Evolutionary conservation across 2,329 filamentous ascomycete genomes (phyloP).

Genomic region (Clonostachys sp.): DNA sequence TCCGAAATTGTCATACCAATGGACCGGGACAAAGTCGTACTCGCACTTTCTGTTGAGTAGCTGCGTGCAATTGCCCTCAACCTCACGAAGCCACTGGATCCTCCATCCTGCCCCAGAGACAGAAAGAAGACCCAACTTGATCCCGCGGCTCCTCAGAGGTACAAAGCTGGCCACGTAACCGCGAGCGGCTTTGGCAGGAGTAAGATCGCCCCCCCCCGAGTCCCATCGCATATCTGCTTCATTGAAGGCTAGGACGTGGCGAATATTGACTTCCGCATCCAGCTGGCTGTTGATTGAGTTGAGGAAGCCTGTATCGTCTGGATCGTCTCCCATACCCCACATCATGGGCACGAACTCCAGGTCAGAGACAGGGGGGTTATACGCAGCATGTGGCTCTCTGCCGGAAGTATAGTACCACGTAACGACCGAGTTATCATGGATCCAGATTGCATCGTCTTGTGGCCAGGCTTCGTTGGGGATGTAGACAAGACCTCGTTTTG

Average conservation of each 20-base stretch:
- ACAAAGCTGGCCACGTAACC: constrained; percentile 63
- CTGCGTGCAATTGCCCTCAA: constrained; percentile 40
- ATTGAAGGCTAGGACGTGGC: constrained; percentile 64
- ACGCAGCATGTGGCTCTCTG: constrained; percentile 43
- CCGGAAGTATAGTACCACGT: constrained; percentile 79
- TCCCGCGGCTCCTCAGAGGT: constrained; percentile 52
- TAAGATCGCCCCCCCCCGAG: constrained; percentile 54
- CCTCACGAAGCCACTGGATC: constrained; percentile 49
- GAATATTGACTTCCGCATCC: constrained; percentile 42
- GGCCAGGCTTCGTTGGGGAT: constrained; percentile 45
- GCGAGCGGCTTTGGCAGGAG: constrained; percentile 49
- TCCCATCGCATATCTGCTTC: constrained; percentile 57
- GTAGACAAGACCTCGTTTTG: constrained; percentile 65
- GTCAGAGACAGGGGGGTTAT: constrained; percentile 32
- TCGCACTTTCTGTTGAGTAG: constrained; percentile 44
- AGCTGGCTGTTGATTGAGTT: constrained; percentile 47
- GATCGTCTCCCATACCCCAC: constrained; percentile 48
- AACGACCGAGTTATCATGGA: constrained; percentile 43
- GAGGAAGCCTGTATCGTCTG: constrained; percentile 50
- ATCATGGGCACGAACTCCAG: constrained; percentile 65
- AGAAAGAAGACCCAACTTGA: constrained; percentile 61
- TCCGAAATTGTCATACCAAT: constrained; percentile 60
- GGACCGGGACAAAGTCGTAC: constrained; percentile 49
- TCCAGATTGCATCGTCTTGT: constrained; percentile 60
- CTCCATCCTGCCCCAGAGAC: constrained; percentile 55